Conservation (phyloP, 352 stramenopile species). For the Phytophthora sp. region DNA sequence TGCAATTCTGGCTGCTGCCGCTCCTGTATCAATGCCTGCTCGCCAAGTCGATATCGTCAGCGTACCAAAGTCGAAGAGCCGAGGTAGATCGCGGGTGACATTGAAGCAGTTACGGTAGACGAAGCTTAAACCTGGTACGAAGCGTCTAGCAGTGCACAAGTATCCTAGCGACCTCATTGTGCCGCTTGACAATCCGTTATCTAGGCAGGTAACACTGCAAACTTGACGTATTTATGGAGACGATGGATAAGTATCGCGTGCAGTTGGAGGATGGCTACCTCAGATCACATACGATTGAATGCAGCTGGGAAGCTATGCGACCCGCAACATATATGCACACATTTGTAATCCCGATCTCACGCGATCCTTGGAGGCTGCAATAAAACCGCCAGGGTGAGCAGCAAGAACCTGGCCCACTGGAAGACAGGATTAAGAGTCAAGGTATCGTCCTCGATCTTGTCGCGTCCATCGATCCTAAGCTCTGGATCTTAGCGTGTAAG, state of each 20-base stretch:
- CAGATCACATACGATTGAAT: conserved; percentile 1
- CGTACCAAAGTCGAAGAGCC: conserved; percentile 2
- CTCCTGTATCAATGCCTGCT: no score
- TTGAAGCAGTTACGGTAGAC: conserved; percentile 11
- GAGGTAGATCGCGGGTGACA: neutral
- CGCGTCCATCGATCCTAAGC: neutral
- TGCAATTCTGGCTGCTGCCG: no score
- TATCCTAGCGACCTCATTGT: no score
- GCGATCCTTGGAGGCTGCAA: no score
- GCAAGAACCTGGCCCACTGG: no score
- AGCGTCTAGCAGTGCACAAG: no score
- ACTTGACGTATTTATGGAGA: conserved; percentile 15
- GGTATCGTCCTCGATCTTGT: conserved; percentile 4
- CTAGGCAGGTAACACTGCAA: no score
- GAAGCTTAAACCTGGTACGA: neutral
- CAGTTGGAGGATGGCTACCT: conserved; percentile 16
- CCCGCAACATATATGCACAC: conserved; percentile 11
- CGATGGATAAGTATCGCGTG: conserved; percentile 16
- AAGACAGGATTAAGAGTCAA: conserved; percentile 11
- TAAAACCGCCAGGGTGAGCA: neutral
- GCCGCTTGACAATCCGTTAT: no score
- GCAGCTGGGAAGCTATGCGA: conserved; percentile 3
- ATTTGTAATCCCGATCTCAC: conserved; percentile 23
- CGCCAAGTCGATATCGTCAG: no score
- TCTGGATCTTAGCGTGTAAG: conserved; percentile 10